phyloP scores from a whole-genome alignment of 345 rosid genomes.

The Heritiera fomes region DNA sequence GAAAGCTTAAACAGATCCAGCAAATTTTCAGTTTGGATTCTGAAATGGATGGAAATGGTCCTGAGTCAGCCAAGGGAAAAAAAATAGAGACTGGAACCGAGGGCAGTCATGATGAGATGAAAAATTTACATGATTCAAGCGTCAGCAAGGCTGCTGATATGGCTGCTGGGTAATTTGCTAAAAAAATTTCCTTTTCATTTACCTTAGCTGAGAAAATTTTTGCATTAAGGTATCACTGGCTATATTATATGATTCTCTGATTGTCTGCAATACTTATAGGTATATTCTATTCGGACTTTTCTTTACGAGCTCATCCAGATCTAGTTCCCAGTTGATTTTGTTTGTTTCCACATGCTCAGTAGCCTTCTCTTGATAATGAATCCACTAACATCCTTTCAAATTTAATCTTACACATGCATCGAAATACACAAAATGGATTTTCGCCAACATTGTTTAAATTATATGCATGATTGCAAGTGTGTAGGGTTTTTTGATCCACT shows the following conservation, averaged over 20 bases:
- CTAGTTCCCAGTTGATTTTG: not conserved
- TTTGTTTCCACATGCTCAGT: not conserved
- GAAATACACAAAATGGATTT: not conserved
- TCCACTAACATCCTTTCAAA: not conserved
- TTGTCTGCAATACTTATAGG: not conserved
- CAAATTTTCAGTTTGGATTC: constrained; percentile 61
- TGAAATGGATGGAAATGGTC: constrained; percentile 53
- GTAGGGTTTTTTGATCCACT: not conserved
- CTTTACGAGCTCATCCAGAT: constrained; percentile 2
- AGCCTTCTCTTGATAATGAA: not conserved
- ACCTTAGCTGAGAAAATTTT: constrained; percentile 5
- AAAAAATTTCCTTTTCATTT: constrained; percentile 9
- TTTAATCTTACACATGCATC: not conserved
- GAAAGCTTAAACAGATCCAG: constrained; percentile 85
- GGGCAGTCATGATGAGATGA: constrained; percentile 72
- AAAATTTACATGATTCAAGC: constrained; percentile 71
- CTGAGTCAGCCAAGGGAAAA: constrained; percentile 81
- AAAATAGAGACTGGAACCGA: constrained; percentile 64
- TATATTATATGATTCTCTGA: constrained; percentile 1
- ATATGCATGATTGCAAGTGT: not conserved
- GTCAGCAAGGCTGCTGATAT: constrained; percentile 94
- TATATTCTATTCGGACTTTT: not conserved
- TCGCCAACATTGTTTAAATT: not conserved
- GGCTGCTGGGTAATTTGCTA: constrained; percentile 81
- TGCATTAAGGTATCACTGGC: not conserved